Base-by-base conservation (phyloP, 2,329 filamentous ascomycete genomes). In the Calonectria honghensis region DNA sequence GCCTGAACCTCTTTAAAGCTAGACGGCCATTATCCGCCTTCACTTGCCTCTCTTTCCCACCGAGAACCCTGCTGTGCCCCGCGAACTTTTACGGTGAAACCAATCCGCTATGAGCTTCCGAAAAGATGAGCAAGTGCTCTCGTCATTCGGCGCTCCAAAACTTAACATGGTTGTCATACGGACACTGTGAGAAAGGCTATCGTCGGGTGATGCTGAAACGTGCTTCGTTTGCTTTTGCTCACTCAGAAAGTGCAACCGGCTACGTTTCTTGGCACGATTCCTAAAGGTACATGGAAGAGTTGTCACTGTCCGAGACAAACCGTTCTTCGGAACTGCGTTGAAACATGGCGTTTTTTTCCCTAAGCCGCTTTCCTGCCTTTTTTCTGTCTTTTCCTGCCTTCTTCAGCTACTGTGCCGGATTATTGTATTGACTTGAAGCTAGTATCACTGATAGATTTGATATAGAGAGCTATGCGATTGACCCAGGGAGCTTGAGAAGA, bases 171-270 rank as follows among this genome's bases (percentile, higher is more conserved):
- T 98, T 99, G 84, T 99, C 97, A 87, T 96, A 99, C 94, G 93
- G 11, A 95, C 93, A 48, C 94, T 97, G 11, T 97, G 97, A 80
- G 32, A 96, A 73, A 96, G 90, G 11, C 91, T 89, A 41, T 96
- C 96, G 82, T 98, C 96, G 0, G 96, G 96, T 0, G 95, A 98
- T 85, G 98, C 98, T 0, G 93, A 94, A 63, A 98, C 96, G 83
- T 98, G 95, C 84, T 98, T 98, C 79, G 98, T 96, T 82, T 96
- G 95, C 86, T 98, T 98, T 84, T 98, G 95, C 82, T 99, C 97
- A 97, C n/a, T 95, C 86, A 86, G 98, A 91, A 41, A 96, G 90
- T n/a, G 95, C 94, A 4, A 98, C 88, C 0, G 96, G 96, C 84
- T 98, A 98, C 10, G 89, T 94, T 5, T 93, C 93, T 74, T 90